Conservation (phyloP, 2,329 filamentous ascomycete genomes). For the Fusarium lyarnte region DNA sequence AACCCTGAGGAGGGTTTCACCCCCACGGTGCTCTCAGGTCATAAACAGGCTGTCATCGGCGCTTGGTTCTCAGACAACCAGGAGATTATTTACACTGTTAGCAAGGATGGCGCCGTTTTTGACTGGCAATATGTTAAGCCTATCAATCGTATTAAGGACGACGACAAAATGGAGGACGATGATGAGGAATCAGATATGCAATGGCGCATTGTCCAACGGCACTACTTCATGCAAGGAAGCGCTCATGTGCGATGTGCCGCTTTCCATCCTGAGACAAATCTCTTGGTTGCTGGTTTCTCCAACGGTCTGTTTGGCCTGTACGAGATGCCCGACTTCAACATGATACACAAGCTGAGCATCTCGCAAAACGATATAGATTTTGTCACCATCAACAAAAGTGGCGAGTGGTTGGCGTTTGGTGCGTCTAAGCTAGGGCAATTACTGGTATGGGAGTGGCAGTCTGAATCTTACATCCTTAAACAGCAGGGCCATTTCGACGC, state of each 20-base stretch:
- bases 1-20: constrained; percentile 87
- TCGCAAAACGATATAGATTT: constrained; percentile 97
- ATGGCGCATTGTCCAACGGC: constrained; percentile 90
- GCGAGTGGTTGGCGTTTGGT: constrained; percentile 97
- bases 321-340: constrained; percentile 94
- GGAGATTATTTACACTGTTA: constrained; percentile 94
- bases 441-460: constrained; percentile 99
- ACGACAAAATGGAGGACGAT: constrained; percentile 68
- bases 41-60: constrained; percentile 88
- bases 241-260: constrained; percentile 89
- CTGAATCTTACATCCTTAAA: constrained; percentile 97
- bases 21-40: constrained; percentile 89
- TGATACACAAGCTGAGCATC: constrained; percentile 92
- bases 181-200: constrained; percentile 73
- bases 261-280: constrained; percentile 85
- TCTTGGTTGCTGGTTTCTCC: constrained; percentile 97
- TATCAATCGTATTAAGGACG: constrained; percentile 63
- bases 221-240: constrained; percentile 94
- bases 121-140: constrained; percentile 85
- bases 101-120: constrained; percentile 96
- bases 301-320: constrained; percentile 94
- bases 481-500: constrained; percentile 97
- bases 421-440: constrained; percentile 94
- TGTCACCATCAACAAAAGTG: constrained; percentile 91
- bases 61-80: constrained; percentile 98